phyloP scores from a whole-genome alignment of 495 filamentous ascomycete species.

The Aspergillus saccharolyticus region DNA sequence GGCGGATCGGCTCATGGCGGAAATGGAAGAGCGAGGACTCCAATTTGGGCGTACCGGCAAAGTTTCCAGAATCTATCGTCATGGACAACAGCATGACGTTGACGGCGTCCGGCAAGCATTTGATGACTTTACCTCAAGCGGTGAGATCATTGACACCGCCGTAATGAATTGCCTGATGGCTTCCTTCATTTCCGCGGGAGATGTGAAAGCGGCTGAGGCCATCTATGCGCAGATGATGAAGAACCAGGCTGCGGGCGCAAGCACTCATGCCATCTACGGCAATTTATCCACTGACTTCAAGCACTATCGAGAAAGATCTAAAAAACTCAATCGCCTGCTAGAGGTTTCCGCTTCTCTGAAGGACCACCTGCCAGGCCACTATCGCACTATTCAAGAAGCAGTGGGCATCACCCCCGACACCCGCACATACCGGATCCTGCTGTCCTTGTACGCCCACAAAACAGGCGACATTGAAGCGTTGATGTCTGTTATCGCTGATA shows the following conservation, averaged over 20 bases:
- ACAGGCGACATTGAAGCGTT: slow-evolving; percentile 35
- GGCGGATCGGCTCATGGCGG: slow-evolving; percentile 75
- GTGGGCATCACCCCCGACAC: slow-evolving; percentile 40
- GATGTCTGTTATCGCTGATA: slow-evolving; percentile 35
- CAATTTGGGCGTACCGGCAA: slow-evolving; percentile 67
- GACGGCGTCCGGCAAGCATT: slow-evolving; percentile 67
- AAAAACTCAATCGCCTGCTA: slow-evolving; percentile 34
- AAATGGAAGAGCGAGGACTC: slow-evolving; percentile 67
- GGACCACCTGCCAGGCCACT: slow-evolving; percentile 25
- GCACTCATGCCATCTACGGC: slow-evolving; percentile 17
- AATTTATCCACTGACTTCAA: slow-evolving; percentile 26
- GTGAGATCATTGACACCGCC: slow-evolving; percentile 82
- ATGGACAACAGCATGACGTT: slow-evolving; percentile 65
- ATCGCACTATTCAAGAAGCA: slow-evolving; percentile 35
- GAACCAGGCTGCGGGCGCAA: neutral
- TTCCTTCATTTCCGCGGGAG: slow-evolving; percentile 67
- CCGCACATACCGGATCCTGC: slow-evolving; percentile 42
- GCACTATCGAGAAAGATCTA: slow-evolving; percentile 27
- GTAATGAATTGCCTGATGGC: slow-evolving; percentile 81
- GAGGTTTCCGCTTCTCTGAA: slow-evolving; percentile 29
- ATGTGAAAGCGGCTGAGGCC: slow-evolving; percentile 65
- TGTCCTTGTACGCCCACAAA: slow-evolving; percentile 32
- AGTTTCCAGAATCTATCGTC: slow-evolving; percentile 74
- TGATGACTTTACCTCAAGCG: slow-evolving; percentile 66
- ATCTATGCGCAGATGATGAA: slow-evolving; percentile 76